Evolutionary conservation across 2,329 filamentous ascomycete genomes (phyloP).

Genomic region (Sclerotiophoma versabilis): DNA sequence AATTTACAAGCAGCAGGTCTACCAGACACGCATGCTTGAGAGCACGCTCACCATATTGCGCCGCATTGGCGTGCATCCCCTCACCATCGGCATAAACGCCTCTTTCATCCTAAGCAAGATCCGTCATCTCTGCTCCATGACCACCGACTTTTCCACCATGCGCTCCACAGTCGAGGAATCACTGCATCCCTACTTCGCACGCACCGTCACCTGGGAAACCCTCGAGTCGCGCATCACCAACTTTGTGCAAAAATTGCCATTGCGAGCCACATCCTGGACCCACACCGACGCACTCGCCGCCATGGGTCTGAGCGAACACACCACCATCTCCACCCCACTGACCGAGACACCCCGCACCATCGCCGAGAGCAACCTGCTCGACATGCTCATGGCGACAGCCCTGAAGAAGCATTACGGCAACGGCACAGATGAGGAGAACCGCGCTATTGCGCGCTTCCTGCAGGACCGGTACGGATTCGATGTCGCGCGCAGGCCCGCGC

Average conservation of each 20-base stretch:
- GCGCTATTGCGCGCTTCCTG: constrained; percentile 28
- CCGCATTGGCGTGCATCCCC: constrained; percentile 30
- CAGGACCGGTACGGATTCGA: constrained; percentile 27
- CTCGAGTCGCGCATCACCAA: constrained; percentile 26
- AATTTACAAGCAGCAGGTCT: background rate
- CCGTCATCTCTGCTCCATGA: constrained; percentile 15
- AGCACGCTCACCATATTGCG: constrained; percentile 20
- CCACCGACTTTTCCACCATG: constrained; percentile 3
- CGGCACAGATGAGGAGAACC: constrained; percentile 27
- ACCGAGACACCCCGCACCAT: constrained; percentile 14
- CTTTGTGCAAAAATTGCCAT: constrained; percentile 26
- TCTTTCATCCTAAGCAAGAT: constrained; percentile 33
- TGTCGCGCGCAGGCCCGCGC: constrained; percentile 8
- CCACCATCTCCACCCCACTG: constrained; percentile 10
- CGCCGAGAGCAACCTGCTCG: constrained; percentile 18
- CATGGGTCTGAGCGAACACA: constrained; percentile 27
- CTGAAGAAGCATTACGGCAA: constrained; percentile 28
- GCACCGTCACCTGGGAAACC: constrained; percentile 22
- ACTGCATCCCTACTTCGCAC: constrained; percentile 24
- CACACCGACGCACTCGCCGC: constrained; percentile 31
- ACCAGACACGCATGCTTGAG: constrained; percentile 1
- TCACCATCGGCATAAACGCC: constrained; percentile 31
- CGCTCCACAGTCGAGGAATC: constrained; percentile 16
- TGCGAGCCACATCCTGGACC: constrained; percentile 32
- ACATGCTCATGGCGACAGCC: constrained; percentile 31